Percentiles rank a stretch among this genome's conserved stretches.
These are phyloP conservation scores for Isatis lusitanica DNA, from an alignment of 441 rosid species.

Conservation along the genomic window DNA sequence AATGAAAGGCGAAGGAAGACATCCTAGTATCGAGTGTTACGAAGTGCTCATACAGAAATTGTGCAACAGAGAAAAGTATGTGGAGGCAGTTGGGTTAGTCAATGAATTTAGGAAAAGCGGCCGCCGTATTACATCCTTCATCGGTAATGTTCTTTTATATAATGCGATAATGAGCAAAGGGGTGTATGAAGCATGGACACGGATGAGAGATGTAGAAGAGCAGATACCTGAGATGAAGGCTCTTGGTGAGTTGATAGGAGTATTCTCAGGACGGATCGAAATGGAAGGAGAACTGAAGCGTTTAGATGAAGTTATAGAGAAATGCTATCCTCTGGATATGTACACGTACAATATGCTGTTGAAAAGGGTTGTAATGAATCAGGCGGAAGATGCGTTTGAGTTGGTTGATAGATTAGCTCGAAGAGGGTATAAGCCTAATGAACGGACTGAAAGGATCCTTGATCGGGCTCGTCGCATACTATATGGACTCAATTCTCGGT, in stretches of 20 bases:
- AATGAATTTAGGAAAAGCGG: constrained; percentile 51
- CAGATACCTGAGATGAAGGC: constrained; percentile 44
- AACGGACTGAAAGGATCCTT: constrained; percentile 56
- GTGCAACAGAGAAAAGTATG: constrained; percentile 45
- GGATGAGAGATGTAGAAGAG: constrained; percentile 40
- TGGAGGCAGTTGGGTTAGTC: constrained; percentile 50
- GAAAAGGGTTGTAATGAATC: constrained; percentile 43
- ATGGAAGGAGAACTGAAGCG: constrained; percentile 37
- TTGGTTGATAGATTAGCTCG: constrained; percentile 44
- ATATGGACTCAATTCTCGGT: constrained; percentile 40
- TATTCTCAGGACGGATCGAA: constrained; percentile 49
- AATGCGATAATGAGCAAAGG: constrained; percentile 48
- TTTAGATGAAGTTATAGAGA: constrained; percentile 54
- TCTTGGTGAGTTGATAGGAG: constrained; percentile 66
- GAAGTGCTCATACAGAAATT: constrained; percentile 52
- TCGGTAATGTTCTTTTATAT: constrained; percentile 68
- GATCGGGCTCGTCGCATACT: constrained; percentile 40
- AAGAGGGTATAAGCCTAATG: constrained; percentile 68
- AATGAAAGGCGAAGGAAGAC: constrained; percentile 44
- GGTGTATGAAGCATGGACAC: constrained; percentile 65
- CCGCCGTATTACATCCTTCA: constrained; percentile 56
- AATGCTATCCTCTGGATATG: constrained; percentile 58
- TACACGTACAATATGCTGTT: constrained; percentile 67
- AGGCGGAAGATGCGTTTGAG: constrained; percentile 49
- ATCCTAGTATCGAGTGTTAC: constrained; percentile 58